phyloP scores from a whole-genome alignment of 495 filamentous ascomycete genomes.

The Staphylotrichum longicolle region DNA sequence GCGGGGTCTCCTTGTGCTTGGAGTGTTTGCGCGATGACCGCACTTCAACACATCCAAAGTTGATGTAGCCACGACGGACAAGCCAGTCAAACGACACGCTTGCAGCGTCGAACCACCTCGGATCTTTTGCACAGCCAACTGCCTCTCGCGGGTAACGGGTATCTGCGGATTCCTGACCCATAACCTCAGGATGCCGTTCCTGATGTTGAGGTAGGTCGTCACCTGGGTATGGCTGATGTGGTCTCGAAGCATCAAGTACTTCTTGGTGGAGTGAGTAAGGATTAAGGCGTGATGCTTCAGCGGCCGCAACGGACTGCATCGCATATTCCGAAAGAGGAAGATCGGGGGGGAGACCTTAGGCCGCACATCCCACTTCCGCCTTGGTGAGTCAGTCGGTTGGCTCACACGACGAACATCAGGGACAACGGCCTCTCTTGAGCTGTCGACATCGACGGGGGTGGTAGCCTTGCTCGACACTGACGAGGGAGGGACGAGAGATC shows the following conservation, averaged over 20 bases:
- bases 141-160: conserved; percentile 81
- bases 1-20: conserved; percentile 26
- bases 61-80: conserved; percentile 87
- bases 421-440: conserved; percentile 30
- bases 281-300: conserved; percentile 83
- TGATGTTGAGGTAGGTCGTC: conserved; percentile 93
- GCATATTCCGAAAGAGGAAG: conserved; percentile 73
- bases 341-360: conserved; percentile 77
- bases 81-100: conserved; percentile 91
- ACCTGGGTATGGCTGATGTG: conserved; percentile 86
- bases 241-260: conserved; percentile 68
- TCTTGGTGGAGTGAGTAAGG: conserved; percentile 84
- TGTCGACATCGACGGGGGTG: conserved; percentile 52
- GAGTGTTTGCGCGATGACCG: conserved; percentile 33
- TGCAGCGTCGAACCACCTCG: conserved; percentile 87
- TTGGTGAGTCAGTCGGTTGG: conserved; percentile 17
- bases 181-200: conserved; percentile 88
- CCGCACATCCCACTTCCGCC: conserved; percentile 53
- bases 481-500: conserved; percentile 46
- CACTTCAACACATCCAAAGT: conserved; percentile 82
- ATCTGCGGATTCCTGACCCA: conserved; percentile 91
- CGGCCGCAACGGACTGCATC: conserved; percentile 81
- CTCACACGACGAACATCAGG: conserved; percentile 9
- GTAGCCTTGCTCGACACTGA: conserved; percentile 56
- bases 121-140: conserved; percentile 84